These are phyloP conservation scores for Rhizopogon rudus DNA, from an alignment of 768 basidiomycete genomes.

Conservation along the genomic window DNA sequence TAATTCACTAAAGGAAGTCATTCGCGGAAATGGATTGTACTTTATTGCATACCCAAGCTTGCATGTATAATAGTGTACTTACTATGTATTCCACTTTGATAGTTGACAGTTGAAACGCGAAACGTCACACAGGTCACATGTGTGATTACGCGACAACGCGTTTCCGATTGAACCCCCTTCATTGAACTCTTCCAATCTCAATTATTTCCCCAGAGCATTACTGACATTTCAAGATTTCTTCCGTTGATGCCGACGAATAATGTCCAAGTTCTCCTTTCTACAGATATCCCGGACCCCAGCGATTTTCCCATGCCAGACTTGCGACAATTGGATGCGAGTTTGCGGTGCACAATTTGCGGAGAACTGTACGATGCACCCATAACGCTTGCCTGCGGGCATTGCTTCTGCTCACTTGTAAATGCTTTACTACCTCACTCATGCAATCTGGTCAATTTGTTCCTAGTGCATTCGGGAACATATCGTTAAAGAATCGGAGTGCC, in stretches of 20 bases:
- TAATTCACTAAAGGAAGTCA: constrained; percentile 8
- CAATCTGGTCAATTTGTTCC: constrained; percentile 2
- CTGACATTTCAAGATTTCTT: background rate
- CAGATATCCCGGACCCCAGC: constrained; percentile 54
- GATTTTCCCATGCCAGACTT: constrained; percentile 68
- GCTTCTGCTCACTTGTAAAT: constrained; percentile 73
- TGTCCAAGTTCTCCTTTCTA: constrained; percentile 23
- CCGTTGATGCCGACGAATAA: constrained; percentile 22
- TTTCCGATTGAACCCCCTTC: too few species aligned
- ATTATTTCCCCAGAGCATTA: background rate
- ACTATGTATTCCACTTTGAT: background rate
- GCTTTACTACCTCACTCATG: background rate
- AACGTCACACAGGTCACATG: constrained; percentile 14
- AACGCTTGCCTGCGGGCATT: constrained; percentile 71
- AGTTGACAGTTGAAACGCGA: background rate
- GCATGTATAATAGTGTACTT: constrained; percentile 16
- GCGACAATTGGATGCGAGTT: constrained; percentile 53
- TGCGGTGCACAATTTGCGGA: constrained; percentile 74
- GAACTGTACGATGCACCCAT: constrained; percentile 73
- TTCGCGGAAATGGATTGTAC: constrained; percentile 3
- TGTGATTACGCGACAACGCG: constrained; percentile 18
- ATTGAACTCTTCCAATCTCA: too few species aligned
- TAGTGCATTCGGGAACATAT: constrained; percentile 71
- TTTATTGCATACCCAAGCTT: constrained; percentile 9
- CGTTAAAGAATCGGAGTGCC: constrained; percentile 60